Evolutionary conservation across 768 basidiomycete species (phyloP).

Genomic region (Amanita subjunquillea): DNA sequence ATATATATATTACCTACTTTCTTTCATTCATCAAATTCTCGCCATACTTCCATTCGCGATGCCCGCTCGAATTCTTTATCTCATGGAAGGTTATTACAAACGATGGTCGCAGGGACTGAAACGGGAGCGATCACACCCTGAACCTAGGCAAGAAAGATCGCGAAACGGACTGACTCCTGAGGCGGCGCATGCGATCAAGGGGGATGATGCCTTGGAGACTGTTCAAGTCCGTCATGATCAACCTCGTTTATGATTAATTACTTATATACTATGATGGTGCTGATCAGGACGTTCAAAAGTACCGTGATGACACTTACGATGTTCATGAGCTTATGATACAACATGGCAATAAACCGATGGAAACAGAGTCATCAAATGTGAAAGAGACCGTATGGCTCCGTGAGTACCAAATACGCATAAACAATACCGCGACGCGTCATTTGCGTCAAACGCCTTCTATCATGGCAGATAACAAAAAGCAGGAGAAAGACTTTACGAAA

Average conservation of each 20-base stretch:
- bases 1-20: slow-evolving; percentile 31
- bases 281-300: slow-evolving; percentile 14
- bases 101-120: slow-evolving; percentile 4
- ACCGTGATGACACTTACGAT: slow-evolving; percentile 21
- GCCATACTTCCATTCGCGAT: slow-evolving; percentile 40
- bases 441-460: slow-evolving; percentile 27
- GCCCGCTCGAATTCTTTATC: slow-evolving; percentile 28
- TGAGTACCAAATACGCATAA: slow-evolving; percentile 22
- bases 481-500: slow-evolving; percentile 77
- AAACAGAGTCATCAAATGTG: too few relatives aligned
- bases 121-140: not conserved
- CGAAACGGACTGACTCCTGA: slow-evolving; percentile 1
- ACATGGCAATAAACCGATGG: slow-evolving; percentile 5
- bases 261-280: slow-evolving; percentile 27
- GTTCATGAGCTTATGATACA: slow-evolving; percentile 14
- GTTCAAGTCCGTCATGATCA: slow-evolving; percentile 40
- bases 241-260: slow-evolving; percentile 25
- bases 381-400: not conserved
- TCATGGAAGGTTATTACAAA: not conserved
- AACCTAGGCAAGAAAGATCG: slow-evolving; percentile 11
- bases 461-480: slow-evolving; percentile 77
- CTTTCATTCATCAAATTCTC: slow-evolving; percentile 37
- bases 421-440: slow-evolving; percentile 60
- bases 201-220: slow-evolving; percentile 24
- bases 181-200: not conserved